Evolutionary conservation across 2,329 filamentous ascomycete species (phyloP).

Genomic region (Polytolypa hystricis): DNA sequence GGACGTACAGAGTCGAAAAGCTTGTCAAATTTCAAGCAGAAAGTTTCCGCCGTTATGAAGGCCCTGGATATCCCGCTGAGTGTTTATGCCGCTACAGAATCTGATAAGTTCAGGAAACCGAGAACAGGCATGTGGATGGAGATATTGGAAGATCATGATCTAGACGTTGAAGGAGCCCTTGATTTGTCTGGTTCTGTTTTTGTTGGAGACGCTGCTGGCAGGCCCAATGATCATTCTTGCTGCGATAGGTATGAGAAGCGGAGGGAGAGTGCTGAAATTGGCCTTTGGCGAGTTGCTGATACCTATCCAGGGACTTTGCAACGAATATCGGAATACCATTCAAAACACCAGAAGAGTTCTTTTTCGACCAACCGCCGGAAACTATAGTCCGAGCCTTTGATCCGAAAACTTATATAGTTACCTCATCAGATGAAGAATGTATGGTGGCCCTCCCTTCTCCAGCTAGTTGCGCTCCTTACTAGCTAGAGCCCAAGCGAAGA

Average conservation of each 20-base stretch:
- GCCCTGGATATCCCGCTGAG: slow-evolving; percentile 61
- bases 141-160: slow-evolving; percentile 50
- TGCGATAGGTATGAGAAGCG: slow-evolving; percentile 43
- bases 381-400: slow-evolving; percentile 64
- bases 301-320: slow-evolving; percentile 58
- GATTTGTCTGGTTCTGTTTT: slow-evolving; percentile 67
- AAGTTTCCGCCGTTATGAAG: slow-evolving; percentile 57
- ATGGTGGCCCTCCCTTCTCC: slow-evolving; percentile 10
- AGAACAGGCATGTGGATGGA: slow-evolving; percentile 78
- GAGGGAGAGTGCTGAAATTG: slow-evolving; percentile 14
- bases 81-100: slow-evolving; percentile 75
- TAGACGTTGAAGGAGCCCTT: slow-evolving; percentile 41
- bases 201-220: slow-evolving; percentile 70
- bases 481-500: neutral
- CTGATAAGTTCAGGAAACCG: slow-evolving; percentile 78
- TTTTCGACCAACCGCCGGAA: slow-evolving; percentile 56
- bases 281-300: slow-evolving; percentile 7
- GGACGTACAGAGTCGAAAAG: slow-evolving; percentile 58
- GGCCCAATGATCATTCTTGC: slow-evolving; percentile 47
- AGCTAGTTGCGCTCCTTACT: too few relatives aligned
- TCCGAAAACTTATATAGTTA: slow-evolving; percentile 44
- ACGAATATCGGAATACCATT: slow-evolving; percentile 72
- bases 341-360: slow-evolving; percentile 84
- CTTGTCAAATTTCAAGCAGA: slow-evolving; percentile 70
- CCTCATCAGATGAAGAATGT: slow-evolving; percentile 23